These are phyloP conservation scores for Melianthus villosus DNA, from an alignment of 441 rosid species.

Conservation along the genomic window DNA sequence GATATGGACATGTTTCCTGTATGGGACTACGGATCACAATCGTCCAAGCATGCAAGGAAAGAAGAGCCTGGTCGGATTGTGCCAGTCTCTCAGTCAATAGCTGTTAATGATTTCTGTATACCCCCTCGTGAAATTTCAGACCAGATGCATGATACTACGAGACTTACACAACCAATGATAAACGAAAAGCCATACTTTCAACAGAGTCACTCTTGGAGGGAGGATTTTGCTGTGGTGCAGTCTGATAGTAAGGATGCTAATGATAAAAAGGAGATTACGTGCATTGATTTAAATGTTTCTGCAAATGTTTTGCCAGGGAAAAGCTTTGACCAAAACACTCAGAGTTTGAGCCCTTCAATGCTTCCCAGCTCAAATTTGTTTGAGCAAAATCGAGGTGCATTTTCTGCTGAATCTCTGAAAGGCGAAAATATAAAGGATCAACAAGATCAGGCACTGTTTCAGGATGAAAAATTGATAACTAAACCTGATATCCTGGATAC, in stretches of 20 bases:
- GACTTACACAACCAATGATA: slow-evolving; percentile 15
- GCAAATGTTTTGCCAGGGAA: slow-evolving; percentile 16
- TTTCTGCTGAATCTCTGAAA: slow-evolving; percentile 18
- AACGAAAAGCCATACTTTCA: slow-evolving; percentile 20
- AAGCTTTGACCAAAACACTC: slow-evolving; percentile 29
- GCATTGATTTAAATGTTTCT: slow-evolving; percentile 19
- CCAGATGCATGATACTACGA: slow-evolving; percentile 14
- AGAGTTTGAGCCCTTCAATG: slow-evolving; percentile 21
- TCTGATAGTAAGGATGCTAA: slow-evolving; percentile 11
- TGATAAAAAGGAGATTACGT: slow-evolving; percentile 18
- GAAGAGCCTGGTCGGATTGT: slow-evolving; percentile 18
- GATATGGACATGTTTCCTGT: slow-evolving; percentile 87
- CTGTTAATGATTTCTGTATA: slow-evolving; percentile 15
- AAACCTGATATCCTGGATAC: no score
- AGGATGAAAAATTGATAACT: slow-evolving; percentile 16
- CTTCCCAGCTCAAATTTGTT: slow-evolving; percentile 25
- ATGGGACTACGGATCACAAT: slow-evolving; percentile 44
- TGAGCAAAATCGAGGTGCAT: slow-evolving; percentile 25
- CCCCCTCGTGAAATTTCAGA: slow-evolving; percentile 18
- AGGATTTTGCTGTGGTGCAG: slow-evolving; percentile 17
- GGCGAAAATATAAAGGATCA: slow-evolving; percentile 18
- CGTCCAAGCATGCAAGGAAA: slow-evolving; percentile 23
- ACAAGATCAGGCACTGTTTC: slow-evolving; percentile 19
- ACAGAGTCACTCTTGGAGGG: slow-evolving; percentile 18
- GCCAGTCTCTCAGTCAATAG: slow-evolving; percentile 20